Percentiles rank a stretch among this genome's conserved stretches.
Evolutionary conservation across 805 yeast genomes (phyloP).

Genomic region (Lachancea lanzarotensis): DNA sequence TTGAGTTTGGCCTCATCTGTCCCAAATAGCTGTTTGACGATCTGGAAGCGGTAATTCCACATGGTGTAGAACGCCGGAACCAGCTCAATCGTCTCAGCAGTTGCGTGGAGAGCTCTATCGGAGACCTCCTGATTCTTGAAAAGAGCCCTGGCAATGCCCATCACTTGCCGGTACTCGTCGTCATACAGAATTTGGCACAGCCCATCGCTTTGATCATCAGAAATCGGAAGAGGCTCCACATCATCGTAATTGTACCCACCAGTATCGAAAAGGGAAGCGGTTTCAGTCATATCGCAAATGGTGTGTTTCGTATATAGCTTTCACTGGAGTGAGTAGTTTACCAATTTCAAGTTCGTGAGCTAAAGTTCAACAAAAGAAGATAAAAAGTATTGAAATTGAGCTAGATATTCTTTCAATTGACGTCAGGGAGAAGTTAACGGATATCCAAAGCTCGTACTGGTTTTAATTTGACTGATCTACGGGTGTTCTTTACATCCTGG

Average conservation of each 20-base stretch:
- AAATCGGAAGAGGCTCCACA: conserved; percentile 37
- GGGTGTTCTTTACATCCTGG: too few relatives aligned
- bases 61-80: conserved; percentile 90
- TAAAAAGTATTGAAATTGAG: too few relatives aligned
- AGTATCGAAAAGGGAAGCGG: background rate
- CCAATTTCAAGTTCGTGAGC: too few relatives aligned
- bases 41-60: conserved; percentile 68
- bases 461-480: too few relatives aligned
- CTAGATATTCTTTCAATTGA: too few relatives aligned
- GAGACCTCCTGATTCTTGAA: conserved; percentile 55
- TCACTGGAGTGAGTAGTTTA: too few relatives aligned
- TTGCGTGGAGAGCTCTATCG: conserved; percentile 62
- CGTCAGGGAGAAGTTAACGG: too few relatives aligned
- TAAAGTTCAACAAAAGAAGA: too few relatives aligned
- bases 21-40: conserved; percentile 36
- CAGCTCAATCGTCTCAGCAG: conserved; percentile 52
- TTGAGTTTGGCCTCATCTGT: conserved; percentile 24
- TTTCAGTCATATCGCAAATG: background rate
- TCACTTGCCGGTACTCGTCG: conserved; percentile 56
- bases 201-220: conserved; percentile 34
- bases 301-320: too few relatives aligned
- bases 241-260: conserved; percentile 34
- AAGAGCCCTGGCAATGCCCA: conserved; percentile 57
- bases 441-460: too few relatives aligned
- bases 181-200: conserved; percentile 65